phyloP scores from a whole-genome alignment of 768 basidiomycete species.

The Lanmaoa pseudosensibilis region DNA sequence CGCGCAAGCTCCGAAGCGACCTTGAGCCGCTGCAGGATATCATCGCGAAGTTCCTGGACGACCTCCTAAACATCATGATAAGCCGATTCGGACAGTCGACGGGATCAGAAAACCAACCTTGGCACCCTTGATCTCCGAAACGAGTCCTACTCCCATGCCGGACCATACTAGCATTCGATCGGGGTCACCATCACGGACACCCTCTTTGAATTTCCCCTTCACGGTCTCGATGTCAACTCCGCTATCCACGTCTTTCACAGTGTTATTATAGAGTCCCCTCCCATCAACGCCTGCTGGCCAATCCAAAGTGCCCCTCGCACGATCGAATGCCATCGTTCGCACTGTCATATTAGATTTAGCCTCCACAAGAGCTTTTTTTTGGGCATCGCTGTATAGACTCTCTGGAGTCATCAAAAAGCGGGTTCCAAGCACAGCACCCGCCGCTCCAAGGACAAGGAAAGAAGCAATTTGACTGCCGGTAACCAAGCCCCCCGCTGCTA shows the following conservation, averaged over 20 bases:
- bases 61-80: constrained; percentile 44
- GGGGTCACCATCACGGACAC: constrained; percentile 43
- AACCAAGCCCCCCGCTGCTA: constrained; percentile 76
- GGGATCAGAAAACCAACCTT: constrained; percentile 33
- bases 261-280: constrained; percentile 45
- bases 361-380: constrained; percentile 51
- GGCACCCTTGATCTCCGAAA: constrained; percentile 44
- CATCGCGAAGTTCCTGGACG: constrained; percentile 51
- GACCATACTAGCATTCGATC: constrained; percentile 65
- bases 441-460: constrained; percentile 63
- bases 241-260: constrained; percentile 55
- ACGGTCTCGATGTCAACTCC: constrained; percentile 46
- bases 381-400: constrained; percentile 52
- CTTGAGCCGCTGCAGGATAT: constrained; percentile 40
- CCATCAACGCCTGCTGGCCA: constrained; percentile 68
- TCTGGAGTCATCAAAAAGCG: constrained; percentile 72
- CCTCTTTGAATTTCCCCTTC: constrained; percentile 47
- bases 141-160: constrained; percentile 61
- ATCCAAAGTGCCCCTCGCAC: constrained; percentile 51
- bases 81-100: background rate
- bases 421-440: constrained; percentile 71
- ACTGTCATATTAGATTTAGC: constrained; percentile 49
- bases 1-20: constrained; percentile 25
- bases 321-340: constrained; percentile 65
- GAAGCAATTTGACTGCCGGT: constrained; percentile 66